Conservation (phyloP, 805 yeast genomes). For the Vanderwaltozyma tropicalis region DNA sequence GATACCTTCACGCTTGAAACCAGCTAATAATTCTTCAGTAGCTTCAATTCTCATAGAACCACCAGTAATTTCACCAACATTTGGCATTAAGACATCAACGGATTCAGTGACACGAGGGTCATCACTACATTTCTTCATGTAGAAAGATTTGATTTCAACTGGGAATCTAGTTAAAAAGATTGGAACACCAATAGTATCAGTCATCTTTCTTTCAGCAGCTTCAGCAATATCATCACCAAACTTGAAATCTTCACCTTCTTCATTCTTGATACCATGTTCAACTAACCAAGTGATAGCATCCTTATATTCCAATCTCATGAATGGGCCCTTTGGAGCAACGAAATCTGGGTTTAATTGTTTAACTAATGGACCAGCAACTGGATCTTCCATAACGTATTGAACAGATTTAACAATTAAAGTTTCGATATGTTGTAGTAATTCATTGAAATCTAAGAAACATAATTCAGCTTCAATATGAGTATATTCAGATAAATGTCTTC, state of each 20-base stretch:
- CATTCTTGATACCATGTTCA: conserved; percentile 89
- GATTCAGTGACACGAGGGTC: conserved; percentile 95
- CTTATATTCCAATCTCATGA: conserved; percentile 82
- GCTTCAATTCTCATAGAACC: conserved; percentile 96
- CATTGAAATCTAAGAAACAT: conserved; percentile 80
- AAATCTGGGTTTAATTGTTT: conserved; percentile 89
- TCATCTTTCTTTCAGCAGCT: conserved; percentile 99
- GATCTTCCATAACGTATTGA: conserved; percentile 74
- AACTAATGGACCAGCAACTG: conserved; percentile 82
- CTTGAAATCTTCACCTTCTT: conserved; percentile 84
- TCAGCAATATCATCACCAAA: conserved; percentile 99
- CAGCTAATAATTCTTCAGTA: conserved; percentile 73
- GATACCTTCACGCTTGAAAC: conserved; percentile 87
- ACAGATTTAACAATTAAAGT: conserved; percentile 58
- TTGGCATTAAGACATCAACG: conserved; percentile 97
- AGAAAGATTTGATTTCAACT: conserved; percentile 91
- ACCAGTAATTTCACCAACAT: conserved; percentile 97
- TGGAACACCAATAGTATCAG: conserved; percentile 88
- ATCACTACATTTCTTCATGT: conserved; percentile 87
- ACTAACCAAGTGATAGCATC: conserved; percentile 93
- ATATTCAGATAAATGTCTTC: conserved; percentile 95
- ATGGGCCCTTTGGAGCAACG: conserved; percentile 72
- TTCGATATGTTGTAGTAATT: conserved; percentile 78
- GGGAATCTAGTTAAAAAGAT: conserved; percentile 92
- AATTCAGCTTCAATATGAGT: conserved; percentile 96